Base-by-base conservation (phyloP, 768 basidiomycete genomes). In the Lentinula boryana region DNA sequence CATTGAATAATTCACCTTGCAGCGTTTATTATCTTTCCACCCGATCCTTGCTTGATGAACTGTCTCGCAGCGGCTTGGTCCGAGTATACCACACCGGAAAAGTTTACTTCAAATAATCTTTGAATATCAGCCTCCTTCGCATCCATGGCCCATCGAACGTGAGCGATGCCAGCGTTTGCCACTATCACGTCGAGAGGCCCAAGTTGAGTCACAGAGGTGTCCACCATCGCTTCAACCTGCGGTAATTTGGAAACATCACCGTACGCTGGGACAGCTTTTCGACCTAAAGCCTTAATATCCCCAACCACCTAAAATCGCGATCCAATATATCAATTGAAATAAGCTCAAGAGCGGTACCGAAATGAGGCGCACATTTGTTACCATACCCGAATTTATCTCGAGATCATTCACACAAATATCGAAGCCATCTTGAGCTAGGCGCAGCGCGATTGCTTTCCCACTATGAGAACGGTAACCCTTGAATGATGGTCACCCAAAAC, bases 341-440 rank as follows among this genome's bases (percentile, higher is more conserved):
- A 27, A 27, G 16, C 31, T 40, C 13, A 12, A 16, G 3, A 31
- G 10, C 13, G 16, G 21, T 49, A 27, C n/a, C 55, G 31, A 50
- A 43, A 32, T 31, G 21, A 59, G 21, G 21, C 58, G 44, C 18
- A 59, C 58, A 49, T 31, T 44, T 49, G 57, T 58, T 1, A 75
- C 63, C 40, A 65, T 50, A 6, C 65, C 61, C 5, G 56, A 60
- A 43, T 69, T 71, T 0, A 64, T 53, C 4, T 68, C 43, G 13
- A 73, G 64, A 52, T 75, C 77, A 4, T 72, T 76, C 56, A 76
- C 63, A 35, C 69, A 70, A 43, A 77, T 63, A 55, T 76, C 74
- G 62, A 74, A 71, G 18, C 75, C 75, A 51, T 72, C 75, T 9
- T 63, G 49, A 48, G 77, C 76, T 41, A 78, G 73, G 7, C 74